A percentile compares a stretch with the other conserved stretches of the same genome.
These are phyloP conservation scores for Myotisia sp. DNA, from an alignment of 2,329 filamentous ascomycete species.

Conservation along the genomic window DNA sequence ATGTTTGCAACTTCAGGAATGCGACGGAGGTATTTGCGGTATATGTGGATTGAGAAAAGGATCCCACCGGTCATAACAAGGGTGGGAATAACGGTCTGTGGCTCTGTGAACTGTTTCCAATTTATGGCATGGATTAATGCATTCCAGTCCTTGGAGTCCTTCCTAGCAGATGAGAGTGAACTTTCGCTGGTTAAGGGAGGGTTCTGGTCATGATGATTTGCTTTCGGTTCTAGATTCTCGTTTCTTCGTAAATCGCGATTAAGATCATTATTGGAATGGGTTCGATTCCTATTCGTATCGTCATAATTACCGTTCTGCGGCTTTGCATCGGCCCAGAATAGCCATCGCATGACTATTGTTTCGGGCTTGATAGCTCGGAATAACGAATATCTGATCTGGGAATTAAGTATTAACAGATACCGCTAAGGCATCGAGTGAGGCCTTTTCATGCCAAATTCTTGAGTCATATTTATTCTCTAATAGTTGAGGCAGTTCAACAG, in stretches of 20 bases:
- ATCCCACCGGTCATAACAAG: slow-evolving; percentile 27
- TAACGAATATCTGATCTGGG: too few species aligned
- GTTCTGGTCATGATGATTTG: too few species aligned
- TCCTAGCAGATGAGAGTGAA: too few species aligned
- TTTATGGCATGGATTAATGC: slow-evolving; percentile 31
- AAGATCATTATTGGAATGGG: slow-evolving; percentile 1
- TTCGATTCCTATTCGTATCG: not conserved
- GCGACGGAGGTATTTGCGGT: slow-evolving; percentile 54
- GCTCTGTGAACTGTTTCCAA: slow-evolving; percentile 26
- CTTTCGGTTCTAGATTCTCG: too few species aligned
- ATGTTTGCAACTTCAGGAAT: slow-evolving; percentile 68
- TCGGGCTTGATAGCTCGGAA: too few species aligned
- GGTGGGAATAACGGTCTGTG: slow-evolving; percentile 25
- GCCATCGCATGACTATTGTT: slow-evolving; percentile 37
- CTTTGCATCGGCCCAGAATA: slow-evolving; percentile 28
- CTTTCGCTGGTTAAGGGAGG: too few species aligned
- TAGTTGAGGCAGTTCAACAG: too few species aligned
- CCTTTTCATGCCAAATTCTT: too few species aligned
- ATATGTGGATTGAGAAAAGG: slow-evolving; percentile 22
- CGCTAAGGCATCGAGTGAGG: too few species aligned
- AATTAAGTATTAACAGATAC: too few species aligned
- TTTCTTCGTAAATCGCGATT: too few species aligned
- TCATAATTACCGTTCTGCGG: slow-evolving; percentile 1
- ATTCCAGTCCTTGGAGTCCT: slow-evolving; percentile 24
- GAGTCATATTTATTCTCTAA: too few species aligned